phyloP scores from a whole-genome alignment of 352 stramenopile species.

The Pythium oligandrum region DNA sequence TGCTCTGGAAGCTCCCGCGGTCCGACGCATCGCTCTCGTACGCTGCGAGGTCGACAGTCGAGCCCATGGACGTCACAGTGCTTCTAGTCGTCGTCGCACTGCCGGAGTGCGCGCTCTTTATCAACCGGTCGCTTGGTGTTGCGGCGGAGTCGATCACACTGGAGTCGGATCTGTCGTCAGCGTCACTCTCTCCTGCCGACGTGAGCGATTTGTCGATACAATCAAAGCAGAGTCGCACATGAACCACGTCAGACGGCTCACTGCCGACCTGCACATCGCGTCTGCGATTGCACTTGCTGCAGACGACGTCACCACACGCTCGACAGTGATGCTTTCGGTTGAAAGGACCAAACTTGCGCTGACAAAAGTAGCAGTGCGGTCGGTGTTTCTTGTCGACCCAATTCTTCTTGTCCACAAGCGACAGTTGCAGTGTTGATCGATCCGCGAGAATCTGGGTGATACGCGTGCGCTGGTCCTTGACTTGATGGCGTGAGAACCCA shows the following conservation, averaged over 20 bases:
- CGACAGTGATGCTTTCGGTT: conserved; percentile 77
- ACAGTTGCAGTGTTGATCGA: conserved; percentile 45
- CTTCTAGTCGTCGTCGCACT: too few species aligned
- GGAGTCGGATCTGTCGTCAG: too few species aligned
- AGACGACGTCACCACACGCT: conserved; percentile 76
- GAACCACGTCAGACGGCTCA: conserved; percentile 22
- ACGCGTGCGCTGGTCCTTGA: conserved; percentile 42
- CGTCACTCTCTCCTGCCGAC: not conserved
- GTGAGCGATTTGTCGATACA: conserved; percentile 66
- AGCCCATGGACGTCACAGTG: too few species aligned
- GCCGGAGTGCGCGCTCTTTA: too few species aligned
- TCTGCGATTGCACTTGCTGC: conserved; percentile 61
- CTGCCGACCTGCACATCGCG: conserved; percentile 39
- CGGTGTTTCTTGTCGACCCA: conserved; percentile 72
- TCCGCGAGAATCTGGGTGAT: conserved; percentile 55
- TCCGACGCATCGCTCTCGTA: too few species aligned
- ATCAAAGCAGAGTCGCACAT: conserved; percentile 66
- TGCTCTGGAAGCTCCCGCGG: too few species aligned
- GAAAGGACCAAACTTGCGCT: conserved; percentile 72
- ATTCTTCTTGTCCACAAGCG: conserved; percentile 54
- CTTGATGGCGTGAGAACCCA: conserved; percentile 42
- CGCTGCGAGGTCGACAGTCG: too few species aligned
- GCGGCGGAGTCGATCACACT: too few species aligned
- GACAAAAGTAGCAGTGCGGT: conserved; percentile 74
- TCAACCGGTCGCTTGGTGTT: too few species aligned